These are phyloP conservation scores for Skeletonema potamos DNA, from an alignment of 108 stramenopile genomes.

Conservation along the genomic window DNA sequence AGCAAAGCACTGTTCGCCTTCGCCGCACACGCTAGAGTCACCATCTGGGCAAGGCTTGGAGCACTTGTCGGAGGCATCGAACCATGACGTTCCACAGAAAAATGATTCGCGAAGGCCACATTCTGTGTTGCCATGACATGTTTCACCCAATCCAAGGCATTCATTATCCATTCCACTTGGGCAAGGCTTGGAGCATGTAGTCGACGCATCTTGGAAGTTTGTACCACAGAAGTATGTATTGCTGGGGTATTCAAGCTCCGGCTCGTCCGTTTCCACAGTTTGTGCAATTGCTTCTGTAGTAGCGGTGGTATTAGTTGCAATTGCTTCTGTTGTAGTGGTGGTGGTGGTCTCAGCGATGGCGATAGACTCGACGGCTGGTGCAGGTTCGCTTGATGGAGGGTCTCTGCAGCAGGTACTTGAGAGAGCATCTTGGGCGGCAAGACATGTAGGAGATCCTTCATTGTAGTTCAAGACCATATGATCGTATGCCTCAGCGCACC, in stretches of 20 bases:
- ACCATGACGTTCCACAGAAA: slow-evolving; percentile 27
- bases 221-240: slow-evolving; percentile 15
- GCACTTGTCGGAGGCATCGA: slow-evolving; percentile 24
- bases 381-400: not conserved
- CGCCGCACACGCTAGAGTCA: slow-evolving; percentile 18
- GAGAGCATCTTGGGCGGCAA: slow-evolving; percentile 12
- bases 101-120: slow-evolving; percentile 6
- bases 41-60: slow-evolving; percentile 11
- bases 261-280: not conserved
- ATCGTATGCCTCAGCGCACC: slow-evolving; percentile 14
- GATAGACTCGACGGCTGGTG: not conserved
- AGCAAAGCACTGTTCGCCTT: slow-evolving; percentile 27
- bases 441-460: slow-evolving; percentile 1
- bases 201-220: slow-evolving; percentile 20
- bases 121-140: slow-evolving; percentile 27
- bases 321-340: not conserved
- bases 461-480: slow-evolving; percentile 12
- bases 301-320: not conserved
- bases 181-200: slow-evolving; percentile 25
- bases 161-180: slow-evolving; percentile 21
- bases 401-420: slow-evolving; percentile 7
- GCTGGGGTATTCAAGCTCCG: not conserved
- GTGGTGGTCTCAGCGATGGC: not conserved
- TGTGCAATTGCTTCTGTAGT: not conserved
- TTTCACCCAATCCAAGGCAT: slow-evolving; percentile 5